Evolutionary conservation across 768 basidiomycete genomes (phyloP), one percentile per base, ranked within the genome.

Genomic region (Lactifluus volemus): DNA sequence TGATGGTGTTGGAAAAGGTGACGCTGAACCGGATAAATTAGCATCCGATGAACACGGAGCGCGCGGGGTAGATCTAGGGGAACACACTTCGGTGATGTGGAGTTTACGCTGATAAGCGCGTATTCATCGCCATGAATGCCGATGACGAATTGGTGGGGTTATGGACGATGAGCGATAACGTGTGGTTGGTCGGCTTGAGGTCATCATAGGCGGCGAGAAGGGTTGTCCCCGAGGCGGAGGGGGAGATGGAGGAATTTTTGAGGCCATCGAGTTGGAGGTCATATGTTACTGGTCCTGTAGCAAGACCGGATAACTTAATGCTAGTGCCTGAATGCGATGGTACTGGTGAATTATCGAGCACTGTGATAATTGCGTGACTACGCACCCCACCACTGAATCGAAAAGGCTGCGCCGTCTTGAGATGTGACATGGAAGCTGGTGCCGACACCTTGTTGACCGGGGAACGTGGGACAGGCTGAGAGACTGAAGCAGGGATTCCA

Each of bases 401-500:
- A 71, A 10, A 89, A 63, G 11, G 77, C 76, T 10, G 88, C 84
- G 14, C 81, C 81, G 67, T 86, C 69, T 59, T 69, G 73, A 9
- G 79, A 77, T n/a, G 88, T 89, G 59, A 81, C 74, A 67, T 90
- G 88, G 30, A 73, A 75, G 63, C 81, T 85, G 6, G 76, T 76
- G 11, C 87, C 87, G 44, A 72, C 75, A 14, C 83, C 85, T 45
- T 73, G 70, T 55, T 76, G 70, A 15, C 80, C 81, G 17, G 62
- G 58, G 15, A 69, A 63, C 12, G 71, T 60, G 0, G 78, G 75
- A 55, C 79, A 84, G 8, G 82, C 84, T 12, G 83, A 79, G 45
- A 47, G 52, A 2, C 74, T 71, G 71, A 80, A 88, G 72, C 77
- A 81, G 17, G 86, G 81, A 68, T 83, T 83, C 89, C 89, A 92